Base-by-base conservation (phyloP, 2,329 filamentous ascomycete species). In the Pseudogymnoascus pannorum region DNA sequence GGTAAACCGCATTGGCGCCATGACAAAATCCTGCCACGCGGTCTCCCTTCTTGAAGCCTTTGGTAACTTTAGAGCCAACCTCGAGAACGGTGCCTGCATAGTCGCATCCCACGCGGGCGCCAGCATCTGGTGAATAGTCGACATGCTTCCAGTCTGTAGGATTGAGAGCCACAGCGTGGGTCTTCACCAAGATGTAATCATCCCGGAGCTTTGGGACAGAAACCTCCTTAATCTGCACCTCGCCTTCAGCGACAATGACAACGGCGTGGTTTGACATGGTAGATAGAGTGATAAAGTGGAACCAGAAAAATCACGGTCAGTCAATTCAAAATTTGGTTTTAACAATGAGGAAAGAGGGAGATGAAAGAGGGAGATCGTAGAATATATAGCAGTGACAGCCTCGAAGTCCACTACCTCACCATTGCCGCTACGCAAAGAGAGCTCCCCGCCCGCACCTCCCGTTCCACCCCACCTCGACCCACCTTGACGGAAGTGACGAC, bases 61-160 rank as follows among this genome's bases (percentile, higher is more conserved):
- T 76, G 14, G 70, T 76, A 18, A 78, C 75, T 33, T 73, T 73
- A 3, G 67, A 60, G 7, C 79, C 80, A 22, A 81, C 72, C 59
- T 77, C 74, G 36, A 78, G 75, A 2, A 82, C 75, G 12, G 76
- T 67, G 38, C 80, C 79, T 26, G 76, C 74, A 60, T 75, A 81
- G 66, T 81, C 79, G 60, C 74, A 77, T n/a, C 78, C 78, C 35
- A 73, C 58, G 54, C 65, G 62, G 24, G 63, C 61, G 16, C 69
- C 69, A 33, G 63, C 58, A 26, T 40, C 54, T 6, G 67, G 42
- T 4, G 70, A 31, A 38, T 60, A 68, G 35, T 67, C 66, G 16
- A 71, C 58, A 61, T 72, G 69, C 48, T 72, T 72, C 70, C 70
- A 71, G 64, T 72, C 68, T 3, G 68, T 72, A 5, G 70, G 70